Conservation (phyloP, 768 basidiomycete genomes). For the Zangia roseola region DNA sequence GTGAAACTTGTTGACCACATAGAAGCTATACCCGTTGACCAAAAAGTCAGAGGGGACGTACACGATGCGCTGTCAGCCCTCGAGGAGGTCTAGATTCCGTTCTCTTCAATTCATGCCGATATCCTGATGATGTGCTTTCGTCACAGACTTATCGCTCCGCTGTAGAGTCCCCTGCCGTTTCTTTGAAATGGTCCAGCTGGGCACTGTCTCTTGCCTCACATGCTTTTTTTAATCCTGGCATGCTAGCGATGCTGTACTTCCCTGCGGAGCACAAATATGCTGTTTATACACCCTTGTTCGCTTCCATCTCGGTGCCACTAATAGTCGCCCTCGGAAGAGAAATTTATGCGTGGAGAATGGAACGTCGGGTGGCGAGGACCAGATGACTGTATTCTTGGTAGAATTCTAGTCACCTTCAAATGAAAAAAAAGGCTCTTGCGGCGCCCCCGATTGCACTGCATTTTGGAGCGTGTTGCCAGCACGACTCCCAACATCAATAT, state of each 20-base stretch:
- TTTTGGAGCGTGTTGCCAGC: conserved; percentile 14
- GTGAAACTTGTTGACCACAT: conserved; percentile 82
- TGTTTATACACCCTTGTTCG: conserved; percentile 94
- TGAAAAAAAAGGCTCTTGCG: conserved; percentile 10
- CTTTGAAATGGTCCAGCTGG: conserved; percentile 58
- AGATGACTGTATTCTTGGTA: conserved; percentile 12
- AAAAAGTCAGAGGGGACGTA: conserved; percentile 73
- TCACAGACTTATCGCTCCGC: conserved; percentile 24
- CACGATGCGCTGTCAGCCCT: conserved; percentile 67
- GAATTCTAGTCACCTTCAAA: conserved; percentile 6
- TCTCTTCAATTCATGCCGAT: neutral
- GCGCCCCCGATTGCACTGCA: conserved; percentile 11
- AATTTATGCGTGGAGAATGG: conserved; percentile 56
- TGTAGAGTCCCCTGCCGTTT: conserved; percentile 22
- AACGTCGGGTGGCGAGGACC: conserved; percentile 10
- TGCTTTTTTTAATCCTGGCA: conserved; percentile 96
- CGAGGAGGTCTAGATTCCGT: conserved; percentile 54
- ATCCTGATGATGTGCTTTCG: conserved; percentile 11
- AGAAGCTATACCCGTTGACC: conserved; percentile 87
- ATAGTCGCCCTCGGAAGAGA: conserved; percentile 74
- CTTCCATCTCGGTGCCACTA: conserved; percentile 82
- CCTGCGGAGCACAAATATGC: conserved; percentile 98
- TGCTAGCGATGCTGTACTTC: conserved; percentile 95
- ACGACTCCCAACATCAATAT: neutral
- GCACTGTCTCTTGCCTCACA: conserved; percentile 69